phyloP scores from a whole-genome alignment of 805 yeast species.

The Candida argentea region DNA sequence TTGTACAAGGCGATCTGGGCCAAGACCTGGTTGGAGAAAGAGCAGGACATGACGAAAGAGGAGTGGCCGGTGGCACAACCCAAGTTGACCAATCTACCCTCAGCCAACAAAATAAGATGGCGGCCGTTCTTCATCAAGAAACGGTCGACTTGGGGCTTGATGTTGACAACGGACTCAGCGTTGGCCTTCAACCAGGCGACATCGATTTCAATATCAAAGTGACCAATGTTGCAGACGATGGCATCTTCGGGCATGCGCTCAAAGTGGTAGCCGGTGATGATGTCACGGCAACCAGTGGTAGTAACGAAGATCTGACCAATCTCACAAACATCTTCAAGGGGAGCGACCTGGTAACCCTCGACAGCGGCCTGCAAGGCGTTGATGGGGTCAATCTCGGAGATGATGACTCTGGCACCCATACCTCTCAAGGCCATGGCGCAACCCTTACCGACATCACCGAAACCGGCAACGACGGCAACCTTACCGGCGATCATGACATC shows the following conservation, averaged over 20 bases:
- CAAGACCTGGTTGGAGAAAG: constrained; percentile 98
- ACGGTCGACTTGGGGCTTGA: constrained; percentile 99
- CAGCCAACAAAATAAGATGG: constrained; percentile 93
- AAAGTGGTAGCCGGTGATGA: constrained; percentile 84
- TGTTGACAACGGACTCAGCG: constrained; percentile 89
- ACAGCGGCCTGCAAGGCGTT: constrained; percentile 99
- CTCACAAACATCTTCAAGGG: constrained; percentile 88
- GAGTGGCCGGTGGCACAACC: constrained; percentile 99
- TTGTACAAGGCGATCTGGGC: constrained; percentile 98
- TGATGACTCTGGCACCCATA: constrained; percentile 98
- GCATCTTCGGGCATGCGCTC: constrained; percentile 96
- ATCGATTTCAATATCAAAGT: constrained; percentile 97
- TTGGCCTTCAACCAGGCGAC: constrained; percentile 97
- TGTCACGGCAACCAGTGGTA: constrained; percentile 99
- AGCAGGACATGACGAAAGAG: constrained; percentile 98
- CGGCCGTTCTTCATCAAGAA: constrained; percentile 80
- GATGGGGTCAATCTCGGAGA: constrained; percentile 97
- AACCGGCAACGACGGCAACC: constrained; percentile 98
- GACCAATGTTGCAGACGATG: constrained; percentile 99
- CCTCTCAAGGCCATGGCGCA: constrained; percentile 98
- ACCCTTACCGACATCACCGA: constrained; percentile 99
- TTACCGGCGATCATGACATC: constrained; percentile 99
- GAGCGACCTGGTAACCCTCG: constrained; percentile 93
- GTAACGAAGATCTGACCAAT: constrained; percentile 97
- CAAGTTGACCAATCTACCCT: constrained; percentile 98